Percentiles rank a stretch among this genome's conserved stretches.
Evolutionary conservation across 352 stramenopile species (phyloP).

Genomic region (Phytophthora pseudosyringae): DNA sequence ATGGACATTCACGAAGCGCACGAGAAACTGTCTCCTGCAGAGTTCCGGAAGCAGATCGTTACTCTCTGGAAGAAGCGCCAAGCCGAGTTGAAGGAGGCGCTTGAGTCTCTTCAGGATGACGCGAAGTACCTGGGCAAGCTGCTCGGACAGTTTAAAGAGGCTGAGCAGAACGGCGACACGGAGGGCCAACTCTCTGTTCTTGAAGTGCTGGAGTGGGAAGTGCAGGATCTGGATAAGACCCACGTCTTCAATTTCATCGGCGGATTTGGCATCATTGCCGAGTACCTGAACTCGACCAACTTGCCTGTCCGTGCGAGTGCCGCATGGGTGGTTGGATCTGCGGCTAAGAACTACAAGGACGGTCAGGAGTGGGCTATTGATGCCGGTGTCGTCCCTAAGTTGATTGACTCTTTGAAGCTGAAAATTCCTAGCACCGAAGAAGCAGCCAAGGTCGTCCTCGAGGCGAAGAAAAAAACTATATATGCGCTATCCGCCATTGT

Average conservation of each 20-base stretch:
- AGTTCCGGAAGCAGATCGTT: slow-evolving; percentile 80
- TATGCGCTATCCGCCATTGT: slow-evolving; percentile 82
- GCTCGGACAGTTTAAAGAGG: slow-evolving; percentile 73
- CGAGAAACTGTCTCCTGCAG: slow-evolving; percentile 64
- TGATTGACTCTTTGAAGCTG: slow-evolving; percentile 66
- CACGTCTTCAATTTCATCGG: slow-evolving; percentile 89
- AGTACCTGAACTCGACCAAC: slow-evolving; percentile 78
- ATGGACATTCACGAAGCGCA: slow-evolving; percentile 84
- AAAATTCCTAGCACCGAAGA: slow-evolving; percentile 23
- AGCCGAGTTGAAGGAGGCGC: slow-evolving; percentile 78
- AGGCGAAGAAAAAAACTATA: slow-evolving; percentile 86
- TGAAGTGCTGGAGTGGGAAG: slow-evolving; percentile 83
- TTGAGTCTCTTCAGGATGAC: slow-evolving; percentile 83
- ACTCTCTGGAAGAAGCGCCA: slow-evolving; percentile 86
- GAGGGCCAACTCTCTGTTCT: slow-evolving; percentile 62
- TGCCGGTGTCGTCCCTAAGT: slow-evolving; percentile 69
- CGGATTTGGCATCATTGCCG: slow-evolving; percentile 72
- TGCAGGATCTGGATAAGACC: slow-evolving; percentile 90
- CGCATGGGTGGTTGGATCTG: slow-evolving; percentile 77
- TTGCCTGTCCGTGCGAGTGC: slow-evolving; percentile 64
- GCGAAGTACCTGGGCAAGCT: slow-evolving; percentile 77
- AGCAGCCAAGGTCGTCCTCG: slow-evolving; percentile 45
- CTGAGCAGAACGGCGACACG: slow-evolving; percentile 54
- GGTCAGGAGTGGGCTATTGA: slow-evolving; percentile 84
- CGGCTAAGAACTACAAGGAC: slow-evolving; percentile 86